Base-by-base conservation (phyloP, 2,329 filamentous ascomycete species). In the Pseudogymnoascus sp. region DNA sequence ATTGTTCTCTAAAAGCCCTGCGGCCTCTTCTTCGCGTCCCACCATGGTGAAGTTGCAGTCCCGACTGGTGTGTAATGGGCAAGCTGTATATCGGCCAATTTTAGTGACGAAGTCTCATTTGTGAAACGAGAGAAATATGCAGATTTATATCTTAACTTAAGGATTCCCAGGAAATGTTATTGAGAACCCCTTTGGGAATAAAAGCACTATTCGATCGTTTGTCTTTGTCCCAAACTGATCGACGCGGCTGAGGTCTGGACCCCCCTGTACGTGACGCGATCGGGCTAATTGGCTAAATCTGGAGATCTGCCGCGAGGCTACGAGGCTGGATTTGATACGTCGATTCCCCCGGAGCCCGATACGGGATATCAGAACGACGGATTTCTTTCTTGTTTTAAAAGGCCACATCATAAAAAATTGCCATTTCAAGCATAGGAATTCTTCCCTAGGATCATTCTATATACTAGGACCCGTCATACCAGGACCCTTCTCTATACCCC, bases 11-110 rank as follows among this genome's bases (percentile, higher is more conserved):
- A 71, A 66, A 33, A 73, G 67, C 38, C 68, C 65, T 22, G 63
- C 62, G 49, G 65, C 68, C 66, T 73, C 71, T 65, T 70, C 68
- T 36, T 63, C 55, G 19, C 67, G 68, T 65, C 68, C 64, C 64
- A 69, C 66, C 72, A 73, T 73, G 58, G 33, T 2, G 8, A 7
- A 7, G 49, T 35, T 35, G 9, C 14, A 22, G 28, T 5, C 41
- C 11, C 49, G 28, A 55, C 49, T 55, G 49, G 1, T 12, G 16
- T 35, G 28, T 52, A 55, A 35, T 33, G 7, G 49, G 28, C 49
- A 55, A 55, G 49, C 49, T 22, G 4, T 22, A 4, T 12, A 25
- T 55, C 11, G 16, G 49, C 28, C 49, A 55, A 12, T 55, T 33
- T 55, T 33, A 55, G 28, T 35, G 30, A 33, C 11, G 1, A 55